Evolutionary conservation across 345 rosid genomes (phyloP), one percentile per base, ranked within the genome.

Genomic region (Gossypium bickii): DNA sequence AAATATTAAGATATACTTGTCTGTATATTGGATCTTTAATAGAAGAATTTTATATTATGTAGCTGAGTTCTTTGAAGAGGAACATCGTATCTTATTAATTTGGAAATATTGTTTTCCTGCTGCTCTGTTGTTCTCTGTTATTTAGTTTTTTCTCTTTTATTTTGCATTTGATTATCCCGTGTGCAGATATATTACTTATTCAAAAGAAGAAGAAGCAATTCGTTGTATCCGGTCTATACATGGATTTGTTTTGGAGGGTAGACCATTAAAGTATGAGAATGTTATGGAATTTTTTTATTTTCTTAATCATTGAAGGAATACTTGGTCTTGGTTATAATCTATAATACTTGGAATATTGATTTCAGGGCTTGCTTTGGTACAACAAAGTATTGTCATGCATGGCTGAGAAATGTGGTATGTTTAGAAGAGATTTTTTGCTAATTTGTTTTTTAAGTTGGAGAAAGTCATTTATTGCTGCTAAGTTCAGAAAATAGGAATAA

Each of bases 311-410:
- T 51, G 56, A 34, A 4, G 1, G 18, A 5, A 51, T 51, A 51
- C 17, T 3, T 51, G 56, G 18, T 5, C 56, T 15, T 13, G 56
- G 27, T 2, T 56, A 56, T 9, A 24, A 20, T 51, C 18, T 51
- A 12, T 56, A 56, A 56, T 56, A 20, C 25, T 57, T 57, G 29
- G 29, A 57, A 57, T 57, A 57, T 57, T 9, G 2, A 57, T 9
- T 57, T 57, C 61, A 57, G 61, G 61, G 61, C 61, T 0, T 57
- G 61, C 27, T 57, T 57, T 57, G 61, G 61, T 57, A 57, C 61
- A 57, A 57, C 27, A 9, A 57, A 57, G 25, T 57, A 57, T 10
- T 57, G 61, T 5, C 61, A 57, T 57, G 61, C 61, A 57, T 57
- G 61, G 61, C 61, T 57, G 61, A 57, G 61, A 57, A 57, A 57